Base-by-base conservation (phyloP, 202 grass and related monocot genomes). In the Zoysia matrella region DNA sequence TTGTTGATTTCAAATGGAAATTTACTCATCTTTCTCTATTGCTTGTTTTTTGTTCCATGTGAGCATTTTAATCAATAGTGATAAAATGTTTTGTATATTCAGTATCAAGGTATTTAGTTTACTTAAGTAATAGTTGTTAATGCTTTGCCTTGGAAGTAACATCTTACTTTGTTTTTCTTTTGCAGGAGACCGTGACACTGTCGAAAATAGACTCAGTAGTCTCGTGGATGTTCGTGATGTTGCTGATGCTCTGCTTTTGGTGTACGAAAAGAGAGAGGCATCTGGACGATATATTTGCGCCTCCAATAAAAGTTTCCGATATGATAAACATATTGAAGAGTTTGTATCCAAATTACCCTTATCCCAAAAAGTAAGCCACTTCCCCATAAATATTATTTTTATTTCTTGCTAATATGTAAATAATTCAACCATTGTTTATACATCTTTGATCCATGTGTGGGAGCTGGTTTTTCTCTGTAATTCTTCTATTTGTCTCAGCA, bases 191-290 rank as follows among this genome's bases (percentile, higher is more conserved):
- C 22, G 8, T 15, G 83, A 94, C 5, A 77, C 88, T 2, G 61
- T 88, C 5, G 86, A 97, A 79, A 89, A 94, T 53, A 87, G 4
- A 53, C 11, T 72, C 42, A 42, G 74, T 41, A 76, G 81, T 75
- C 1, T 91, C 62, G 90, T 94, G 69, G 90, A 97, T 88, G 92
- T 91, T 47, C 83, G 93, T 68, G 93, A 97, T 78, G 75, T 97
- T 46, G 88, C 74, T 1, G 71, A 87, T 72, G 90, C 93, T 85
- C 80, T 97, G 70, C 66, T 89, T 85, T 74, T 97, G 65, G 46
- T 67, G 15, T 93, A 91, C 54, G 74, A 91, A 85, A 93, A 93
- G 41, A 12, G 76, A 79, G 93, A 89, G 48, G 79, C 75, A 0
- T 93, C 81, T 6, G 88, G 90, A 51, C 84, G 88, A 16, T 89